A percentile compares a stretch with the other conserved stretches of the same genome.
phyloP scores from a whole-genome alignment of 192 early-diverging fungal species.

The Globomyces pollinis-pini region DNA sequence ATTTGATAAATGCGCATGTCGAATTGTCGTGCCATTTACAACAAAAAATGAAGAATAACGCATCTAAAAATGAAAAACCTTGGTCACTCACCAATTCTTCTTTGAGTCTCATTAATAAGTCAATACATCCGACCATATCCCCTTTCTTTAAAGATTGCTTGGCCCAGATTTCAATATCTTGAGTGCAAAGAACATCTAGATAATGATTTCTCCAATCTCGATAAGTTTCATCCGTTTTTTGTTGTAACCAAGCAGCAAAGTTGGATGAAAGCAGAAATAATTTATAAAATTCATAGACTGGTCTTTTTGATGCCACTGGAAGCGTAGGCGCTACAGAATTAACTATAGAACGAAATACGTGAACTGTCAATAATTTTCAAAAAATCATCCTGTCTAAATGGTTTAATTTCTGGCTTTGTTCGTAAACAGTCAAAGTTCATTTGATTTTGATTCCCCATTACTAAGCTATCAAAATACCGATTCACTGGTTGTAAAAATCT shows the following conservation, averaged over 20 bases:
- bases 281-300: slow-evolving; percentile 73
- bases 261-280: slow-evolving; percentile 89
- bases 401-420: slow-evolving; percentile 58
- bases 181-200: slow-evolving; percentile 58
- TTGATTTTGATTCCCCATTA: slow-evolving; percentile 51
- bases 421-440: slow-evolving; percentile 39
- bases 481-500: slow-evolving; percentile 93
- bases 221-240: slow-evolving; percentile 69
- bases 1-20: not conserved
- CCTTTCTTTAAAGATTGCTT: slow-evolving; percentile 11
- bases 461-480: slow-evolving; percentile 81
- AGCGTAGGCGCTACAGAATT: slow-evolving; percentile 27
- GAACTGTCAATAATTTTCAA: slow-evolving; percentile 52
- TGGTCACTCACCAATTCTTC: slow-evolving; percentile 69
- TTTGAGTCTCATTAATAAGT: slow-evolving; percentile 54
- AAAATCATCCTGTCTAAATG: slow-evolving; percentile 72
- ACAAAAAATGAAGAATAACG: slow-evolving; percentile 20
- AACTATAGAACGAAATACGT: slow-evolving; percentile 29
- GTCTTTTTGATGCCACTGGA: slow-evolving; percentile 45
- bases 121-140: slow-evolving; percentile 60
- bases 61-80: too few relatives aligned
- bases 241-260: slow-evolving; percentile 92
- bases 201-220: slow-evolving; percentile 71
- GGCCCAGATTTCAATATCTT: slow-evolving; percentile 47
- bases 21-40: not conserved